These are phyloP conservation scores for Cronartium ribicola DNA, from an alignment of 1,284 basidiomycete genomes.

Conservation along the genomic window DNA sequence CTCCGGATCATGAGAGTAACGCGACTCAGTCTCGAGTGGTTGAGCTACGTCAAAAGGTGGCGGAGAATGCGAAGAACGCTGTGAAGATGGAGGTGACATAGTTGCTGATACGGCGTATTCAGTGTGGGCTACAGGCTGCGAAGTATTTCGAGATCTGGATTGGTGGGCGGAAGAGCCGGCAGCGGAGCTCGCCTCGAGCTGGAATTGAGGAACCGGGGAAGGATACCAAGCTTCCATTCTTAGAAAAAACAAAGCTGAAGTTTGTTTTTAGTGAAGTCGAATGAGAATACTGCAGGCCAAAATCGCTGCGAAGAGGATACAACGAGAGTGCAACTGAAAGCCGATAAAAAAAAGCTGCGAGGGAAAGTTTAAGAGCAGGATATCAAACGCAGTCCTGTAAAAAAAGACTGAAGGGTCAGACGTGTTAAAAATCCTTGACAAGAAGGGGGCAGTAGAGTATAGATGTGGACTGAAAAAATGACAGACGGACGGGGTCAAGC, in stretches of 20 bases:
- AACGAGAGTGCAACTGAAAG: too few species aligned
- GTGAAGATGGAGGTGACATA: conserved; percentile 3
- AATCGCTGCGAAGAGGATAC: too few species aligned
- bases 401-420: not conserved
- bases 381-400: not conserved
- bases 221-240: conserved; percentile 39
- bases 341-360: too few species aligned
- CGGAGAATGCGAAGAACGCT: conserved; percentile 1
- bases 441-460: not conserved
- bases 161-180: not conserved
- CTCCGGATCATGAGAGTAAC: not conserved
- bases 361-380: not conserved
- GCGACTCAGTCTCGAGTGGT: not conserved
- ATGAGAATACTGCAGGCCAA: too few species aligned
- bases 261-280: too few species aligned
- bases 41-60: not conserved
- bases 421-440: too few species aligned
- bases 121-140: not conserved
- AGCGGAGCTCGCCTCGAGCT: conserved; percentile 13
- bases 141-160: not conserved
- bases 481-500: not conserved
- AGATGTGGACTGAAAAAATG: not conserved
- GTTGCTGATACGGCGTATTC: not conserved
- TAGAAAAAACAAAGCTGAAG: not conserved
- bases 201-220: conserved; percentile 13